Evolutionary conservation across 1,284 basidiomycete genomes (phyloP).

Genomic region (Wallemia mellicola): DNA sequence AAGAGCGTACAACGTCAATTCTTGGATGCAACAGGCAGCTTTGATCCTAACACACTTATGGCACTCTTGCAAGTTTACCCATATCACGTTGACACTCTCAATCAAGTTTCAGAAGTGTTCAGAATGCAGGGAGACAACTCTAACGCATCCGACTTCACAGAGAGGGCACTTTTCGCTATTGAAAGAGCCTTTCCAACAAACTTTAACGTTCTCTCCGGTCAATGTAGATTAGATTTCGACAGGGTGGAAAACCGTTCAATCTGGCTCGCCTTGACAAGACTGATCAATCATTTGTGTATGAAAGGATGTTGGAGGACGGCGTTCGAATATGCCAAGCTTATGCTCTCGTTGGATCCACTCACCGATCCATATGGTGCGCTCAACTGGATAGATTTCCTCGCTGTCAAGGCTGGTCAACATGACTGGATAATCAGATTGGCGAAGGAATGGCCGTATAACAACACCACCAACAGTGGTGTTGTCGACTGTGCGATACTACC

Average conservation of each 20-base stretch:
- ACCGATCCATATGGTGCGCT: slow-evolving; percentile 39
- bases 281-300: slow-evolving; percentile 32
- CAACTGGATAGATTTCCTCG: slow-evolving; percentile 55
- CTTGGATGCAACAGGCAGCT: slow-evolving; percentile 12
- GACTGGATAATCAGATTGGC: slow-evolving; percentile 47
- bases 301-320: slow-evolving; percentile 59
- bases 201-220: slow-evolving; percentile 48
- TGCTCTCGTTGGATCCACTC: slow-evolving; percentile 49
- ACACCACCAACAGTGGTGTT: slow-evolving; percentile 1
- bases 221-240: slow-evolving; percentile 57
- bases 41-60: slow-evolving; percentile 18
- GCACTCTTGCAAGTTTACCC: slow-evolving; percentile 20
- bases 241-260: slow-evolving; percentile 56
- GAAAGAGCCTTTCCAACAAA: slow-evolving; percentile 55
- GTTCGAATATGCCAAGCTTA: slow-evolving; percentile 55
- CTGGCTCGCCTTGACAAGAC: slow-evolving; percentile 23
- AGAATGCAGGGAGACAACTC: neutral
- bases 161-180: slow-evolving; percentile 60
- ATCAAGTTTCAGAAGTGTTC: neutral
- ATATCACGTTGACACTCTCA: slow-evolving; percentile 66
- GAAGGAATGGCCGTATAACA: slow-evolving; percentile 16
- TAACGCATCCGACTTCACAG: slow-evolving; percentile 30
- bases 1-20: slow-evolving; percentile 5
- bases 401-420: slow-evolving; percentile 43
- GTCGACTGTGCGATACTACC: slow-evolving; percentile 24